Evolutionary conservation across 148 eudicot species (phyloP).

Genomic region (Rhododendron williamsianum): DNA sequence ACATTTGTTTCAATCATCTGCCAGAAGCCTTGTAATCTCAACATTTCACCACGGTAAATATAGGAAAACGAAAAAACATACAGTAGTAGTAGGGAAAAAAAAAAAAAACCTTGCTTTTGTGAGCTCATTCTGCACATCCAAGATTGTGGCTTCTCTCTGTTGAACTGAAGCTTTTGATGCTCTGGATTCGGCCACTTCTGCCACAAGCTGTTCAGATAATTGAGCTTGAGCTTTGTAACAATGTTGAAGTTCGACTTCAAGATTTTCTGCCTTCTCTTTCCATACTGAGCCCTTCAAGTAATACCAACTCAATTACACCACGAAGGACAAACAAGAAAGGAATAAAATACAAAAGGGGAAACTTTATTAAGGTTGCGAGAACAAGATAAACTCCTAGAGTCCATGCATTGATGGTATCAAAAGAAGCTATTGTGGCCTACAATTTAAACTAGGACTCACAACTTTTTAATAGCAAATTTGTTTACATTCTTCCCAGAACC

Average conservation of each 20-base stretch:
- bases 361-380: not conserved
- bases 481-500: not conserved
- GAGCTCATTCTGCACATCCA: constrained; percentile 13
- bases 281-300: constrained; percentile 77
- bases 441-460: not conserved
- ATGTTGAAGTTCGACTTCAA: constrained; percentile 91
- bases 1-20: not conserved
- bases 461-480: not conserved
- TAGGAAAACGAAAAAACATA: not conserved
- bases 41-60: not conserved
- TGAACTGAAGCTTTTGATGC: constrained; percentile 57
- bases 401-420: not conserved
- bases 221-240: constrained; percentile 94
- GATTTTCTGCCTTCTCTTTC: constrained; percentile 92
- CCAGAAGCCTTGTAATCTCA: not conserved
- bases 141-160: constrained; percentile 66
- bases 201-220: constrained; percentile 86
- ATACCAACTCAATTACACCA: constrained; percentile 13
- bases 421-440: not conserved
- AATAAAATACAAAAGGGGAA: not conserved
- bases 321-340: not conserved
- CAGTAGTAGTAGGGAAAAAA: not conserved
- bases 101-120: constrained; percentile 3
- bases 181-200: constrained; percentile 89
- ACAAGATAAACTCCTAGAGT: not conserved